Evolutionary conservation across 1,284 basidiomycete genomes (phyloP).

Genomic region (Boletellus deceptivus): DNA sequence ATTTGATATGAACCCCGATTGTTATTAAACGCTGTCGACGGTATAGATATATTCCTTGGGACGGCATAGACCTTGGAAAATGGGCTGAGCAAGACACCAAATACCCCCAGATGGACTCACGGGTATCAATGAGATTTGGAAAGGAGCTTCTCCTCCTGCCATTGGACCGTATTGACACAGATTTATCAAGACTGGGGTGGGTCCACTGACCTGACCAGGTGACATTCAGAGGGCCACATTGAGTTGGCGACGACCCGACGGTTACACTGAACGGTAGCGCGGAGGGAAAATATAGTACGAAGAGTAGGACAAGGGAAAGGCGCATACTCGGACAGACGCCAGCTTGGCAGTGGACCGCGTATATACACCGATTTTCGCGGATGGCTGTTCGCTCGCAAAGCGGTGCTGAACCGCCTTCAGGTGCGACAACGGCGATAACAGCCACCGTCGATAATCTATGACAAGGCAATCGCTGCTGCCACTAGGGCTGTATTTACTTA

Average conservation of each 20-base stretch:
- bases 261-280: conserved; percentile 54
- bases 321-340: conserved; percentile 25
- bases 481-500: too few species aligned
- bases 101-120: conserved; percentile 39
- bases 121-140: conserved; percentile 54
- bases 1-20: conserved; percentile 54
- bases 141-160: conserved; percentile 63
- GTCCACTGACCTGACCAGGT: conserved; percentile 58
- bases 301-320: conserved; percentile 15
- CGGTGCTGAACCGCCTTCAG: not conserved
- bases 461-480: not conserved
- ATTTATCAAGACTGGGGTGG: not conserved
- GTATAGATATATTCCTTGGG: conserved; percentile 56
- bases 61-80: conserved; percentile 24
- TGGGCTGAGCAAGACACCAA: conserved; percentile 6
- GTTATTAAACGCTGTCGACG: conserved; percentile 51
- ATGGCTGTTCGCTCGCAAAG: too few species aligned
- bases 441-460: not conserved
- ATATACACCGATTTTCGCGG: conserved; percentile 6
- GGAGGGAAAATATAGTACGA: conserved; percentile 20
- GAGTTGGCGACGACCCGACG: conserved; percentile 42
- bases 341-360: conserved; percentile 7
- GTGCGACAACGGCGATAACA: conserved; percentile 13
- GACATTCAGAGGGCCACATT: conserved; percentile 60
- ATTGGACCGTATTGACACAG: conserved; percentile 5